Conservation (phyloP, 2,329 filamentous ascomycete species). For the Tolypocladium album region DNA sequence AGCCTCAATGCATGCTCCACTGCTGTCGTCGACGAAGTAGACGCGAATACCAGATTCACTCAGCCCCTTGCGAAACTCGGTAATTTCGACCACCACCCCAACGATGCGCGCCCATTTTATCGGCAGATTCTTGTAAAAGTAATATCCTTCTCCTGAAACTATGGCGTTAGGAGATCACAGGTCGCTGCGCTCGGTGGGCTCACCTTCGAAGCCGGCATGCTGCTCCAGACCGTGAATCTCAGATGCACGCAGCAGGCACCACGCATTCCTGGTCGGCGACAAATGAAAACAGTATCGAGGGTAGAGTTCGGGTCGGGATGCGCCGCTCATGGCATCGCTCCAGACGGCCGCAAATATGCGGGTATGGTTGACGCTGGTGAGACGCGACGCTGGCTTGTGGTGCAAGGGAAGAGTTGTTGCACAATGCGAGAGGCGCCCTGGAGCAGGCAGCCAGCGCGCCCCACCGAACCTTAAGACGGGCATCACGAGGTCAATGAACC, state of each 20-base stretch:
- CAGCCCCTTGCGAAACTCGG: conserved; percentile 27
- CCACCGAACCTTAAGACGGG: background rate
- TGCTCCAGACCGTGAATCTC: conserved; percentile 39
- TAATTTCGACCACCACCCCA: conserved; percentile 56
- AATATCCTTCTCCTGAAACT: conserved; percentile 38
- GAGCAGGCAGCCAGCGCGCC: background rate
- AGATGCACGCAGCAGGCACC: conserved; percentile 43
- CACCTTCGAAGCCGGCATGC: conserved; percentile 44
- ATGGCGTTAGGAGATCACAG: background rate
- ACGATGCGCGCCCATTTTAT: conserved; percentile 65
- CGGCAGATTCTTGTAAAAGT: conserved; percentile 63
- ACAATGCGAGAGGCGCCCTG: background rate
- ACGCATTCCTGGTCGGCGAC: conserved; percentile 48
- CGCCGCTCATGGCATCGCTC: conserved; percentile 37
- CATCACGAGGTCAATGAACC: background rate
- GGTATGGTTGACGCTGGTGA: background rate
- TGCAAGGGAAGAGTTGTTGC: background rate
- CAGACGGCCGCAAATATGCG: background rate
- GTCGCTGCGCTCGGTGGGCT: conserved; percentile 1
- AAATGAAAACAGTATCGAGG: conserved; percentile 53
- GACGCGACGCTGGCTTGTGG: background rate
- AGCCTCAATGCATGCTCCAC: conserved; percentile 45
- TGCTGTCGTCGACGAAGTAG: conserved; percentile 56
- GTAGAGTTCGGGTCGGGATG: conserved; percentile 31
- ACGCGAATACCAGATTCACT: conserved; percentile 25